Evolutionary conservation across 2,329 filamentous ascomycete species (phyloP), one percentile per base, ranked within the genome.

Genomic region (Paecilomyces fulvus): DNA sequence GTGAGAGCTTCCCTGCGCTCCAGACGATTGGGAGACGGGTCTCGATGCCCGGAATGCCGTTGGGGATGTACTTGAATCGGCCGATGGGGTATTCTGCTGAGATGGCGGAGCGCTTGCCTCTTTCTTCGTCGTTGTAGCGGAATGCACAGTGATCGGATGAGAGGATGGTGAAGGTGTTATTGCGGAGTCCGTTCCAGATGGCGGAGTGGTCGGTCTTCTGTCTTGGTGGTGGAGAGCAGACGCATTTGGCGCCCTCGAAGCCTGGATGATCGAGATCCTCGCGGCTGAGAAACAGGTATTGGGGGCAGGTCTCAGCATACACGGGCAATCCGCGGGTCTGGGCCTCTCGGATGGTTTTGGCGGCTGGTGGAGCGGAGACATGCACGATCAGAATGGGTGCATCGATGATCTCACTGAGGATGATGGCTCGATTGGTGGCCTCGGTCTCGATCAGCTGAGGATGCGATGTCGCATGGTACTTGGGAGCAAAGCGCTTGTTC

Each of bases 1-100:
- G 66, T 55, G 56, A 73, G 30, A 65, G 64, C 60, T 62, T 67
- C 57, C 63, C 54, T 57, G 59, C 56, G 20, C 50, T 55, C 50
- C 55, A 69, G 0, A 74, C 72, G 3, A 83, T 67, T 0, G 80
- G 69, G 20, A 84, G 67, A 1, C 81, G 68, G 1, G 82, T 84
- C 68, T 85, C 82, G 25, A 85, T 73, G 0, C 82, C 82, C 0
- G 82, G 80, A 50, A 79, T 71, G 4, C 82, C 82, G 61, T 84
- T 84, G 6, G 82, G 81, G 46, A 84, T 82, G 56, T 81, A 77
- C 50, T 77, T 76, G 67, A 85, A 85, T 50, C 75, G 73, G 0
- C 71, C 72, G 1, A 68, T 55, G 0, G 79, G 79, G 56, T 72
- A 74, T 30, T 77, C 76, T 0, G 67, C 64, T 48, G 63, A 76